Conservation (phyloP, 352 stramenopile genomes). For the Phytophthora crassamura region DNA sequence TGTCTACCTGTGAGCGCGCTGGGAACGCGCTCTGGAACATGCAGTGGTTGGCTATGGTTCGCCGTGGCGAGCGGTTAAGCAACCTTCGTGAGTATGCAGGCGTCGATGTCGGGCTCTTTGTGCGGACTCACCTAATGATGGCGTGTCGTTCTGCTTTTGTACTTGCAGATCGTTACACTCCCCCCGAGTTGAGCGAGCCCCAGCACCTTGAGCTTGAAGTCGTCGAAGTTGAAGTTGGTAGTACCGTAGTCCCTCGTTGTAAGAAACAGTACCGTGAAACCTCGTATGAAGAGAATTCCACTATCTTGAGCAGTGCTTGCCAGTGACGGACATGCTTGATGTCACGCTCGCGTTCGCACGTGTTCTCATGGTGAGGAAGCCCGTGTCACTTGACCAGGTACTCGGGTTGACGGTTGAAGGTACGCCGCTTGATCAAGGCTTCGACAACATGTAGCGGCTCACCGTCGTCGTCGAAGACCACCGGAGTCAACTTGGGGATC, state of each 20-base stretch:
- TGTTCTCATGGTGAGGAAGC: constrained; percentile 13
- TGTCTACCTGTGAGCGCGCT: too few species aligned
- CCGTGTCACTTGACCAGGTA: constrained; percentile 18
- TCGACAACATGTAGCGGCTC: constrained; percentile 10
- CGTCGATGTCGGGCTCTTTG: not conserved
- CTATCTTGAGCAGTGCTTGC: too few species aligned
- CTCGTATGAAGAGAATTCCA: too few species aligned
- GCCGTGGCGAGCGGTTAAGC: too few species aligned
- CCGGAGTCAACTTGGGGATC: constrained; percentile 12
- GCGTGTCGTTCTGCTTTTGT: not conserved
- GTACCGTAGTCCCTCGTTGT: not conserved
- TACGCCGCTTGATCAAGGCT: constrained; percentile 9
- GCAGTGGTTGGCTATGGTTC: too few species aligned
- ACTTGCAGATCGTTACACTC: constrained; percentile 5
- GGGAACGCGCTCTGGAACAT: too few species aligned
- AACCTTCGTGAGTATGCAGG: constrained; percentile 3
- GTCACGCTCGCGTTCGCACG: not conserved
- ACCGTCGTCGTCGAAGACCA: constrained; percentile 8
- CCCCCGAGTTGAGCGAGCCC: constrained; percentile 2
- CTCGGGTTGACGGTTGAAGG: constrained; percentile 8
- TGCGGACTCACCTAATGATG: too few species aligned
- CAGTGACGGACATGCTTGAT: too few species aligned
- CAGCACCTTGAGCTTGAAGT: not conserved
- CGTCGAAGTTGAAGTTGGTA: constrained; percentile 4
- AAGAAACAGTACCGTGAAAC: constrained; percentile 2